These are phyloP conservation scores for Phaseolus lunatus DNA, from an alignment of 306 rosid genomes.

Conservation along the genomic window DNA sequence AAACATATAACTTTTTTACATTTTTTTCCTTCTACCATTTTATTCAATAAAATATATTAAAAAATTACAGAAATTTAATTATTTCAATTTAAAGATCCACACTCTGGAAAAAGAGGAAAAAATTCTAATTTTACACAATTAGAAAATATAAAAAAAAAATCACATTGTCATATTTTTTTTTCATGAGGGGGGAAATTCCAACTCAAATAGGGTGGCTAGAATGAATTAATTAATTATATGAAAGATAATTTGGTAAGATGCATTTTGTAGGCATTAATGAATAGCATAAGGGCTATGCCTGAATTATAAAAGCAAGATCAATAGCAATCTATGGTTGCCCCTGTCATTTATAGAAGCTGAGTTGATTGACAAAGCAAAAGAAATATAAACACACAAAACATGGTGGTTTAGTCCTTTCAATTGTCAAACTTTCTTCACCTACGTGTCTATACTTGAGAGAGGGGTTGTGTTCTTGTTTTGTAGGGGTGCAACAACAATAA, in stretches of 20 bases:
- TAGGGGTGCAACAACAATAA: not conserved
- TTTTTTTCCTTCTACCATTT: no score
- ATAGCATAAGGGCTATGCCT: slow-evolving; percentile 24
- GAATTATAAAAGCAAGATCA: slow-evolving; percentile 32
- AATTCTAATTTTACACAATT: not conserved
- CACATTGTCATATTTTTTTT: not conserved
- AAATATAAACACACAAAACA: slow-evolving; percentile 25
- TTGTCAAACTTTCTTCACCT: slow-evolving; percentile 40
- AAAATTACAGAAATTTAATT: no score
- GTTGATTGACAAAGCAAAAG: slow-evolving; percentile 32
- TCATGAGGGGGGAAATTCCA: not conserved
- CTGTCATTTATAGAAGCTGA: slow-evolving; percentile 38
- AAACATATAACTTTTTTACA: no score
- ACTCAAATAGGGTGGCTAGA: not conserved
- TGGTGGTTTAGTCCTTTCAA: slow-evolving; percentile 31
- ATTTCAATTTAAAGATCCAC: not conserved
- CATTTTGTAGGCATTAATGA: slow-evolving; percentile 16
- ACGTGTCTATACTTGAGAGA: slow-evolving; percentile 39
- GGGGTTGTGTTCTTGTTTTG: not conserved
- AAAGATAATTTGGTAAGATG: not conserved
- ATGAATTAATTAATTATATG: slow-evolving; percentile 4
- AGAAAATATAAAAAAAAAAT: not conserved
- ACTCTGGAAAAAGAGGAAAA: not conserved
- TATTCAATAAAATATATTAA: no score
- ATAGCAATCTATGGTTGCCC: slow-evolving; percentile 1